These are phyloP conservation scores for Urochloa ruziziensis DNA, from an alignment of 176 grass and related monocot genomes.

Conservation along the genomic window DNA sequence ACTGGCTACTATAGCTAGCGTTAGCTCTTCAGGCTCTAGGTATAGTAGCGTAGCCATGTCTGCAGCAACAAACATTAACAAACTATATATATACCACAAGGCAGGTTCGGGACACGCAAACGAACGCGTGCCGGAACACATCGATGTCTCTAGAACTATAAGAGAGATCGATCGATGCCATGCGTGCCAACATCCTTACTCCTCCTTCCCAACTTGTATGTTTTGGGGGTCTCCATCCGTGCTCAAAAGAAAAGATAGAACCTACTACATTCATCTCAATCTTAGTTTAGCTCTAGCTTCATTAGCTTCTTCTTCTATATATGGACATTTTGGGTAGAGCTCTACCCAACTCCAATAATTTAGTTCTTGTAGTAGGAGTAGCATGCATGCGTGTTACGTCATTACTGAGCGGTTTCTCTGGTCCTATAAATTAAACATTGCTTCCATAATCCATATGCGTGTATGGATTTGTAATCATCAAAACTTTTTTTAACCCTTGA, in stretches of 20 bases:
- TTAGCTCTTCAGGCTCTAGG: background rate
- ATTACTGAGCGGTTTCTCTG: background rate
- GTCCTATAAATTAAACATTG: background rate
- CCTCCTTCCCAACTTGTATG: background rate
- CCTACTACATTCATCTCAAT: background rate
- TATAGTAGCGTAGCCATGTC: background rate
- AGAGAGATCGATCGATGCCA: background rate
- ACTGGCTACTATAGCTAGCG: background rate
- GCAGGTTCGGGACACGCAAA: conserved; percentile 2
- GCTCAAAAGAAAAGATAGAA: background rate
- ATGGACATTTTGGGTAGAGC: background rate
- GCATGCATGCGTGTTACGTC: background rate
- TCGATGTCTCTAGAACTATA: background rate
- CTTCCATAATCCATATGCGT: too few relatives aligned
- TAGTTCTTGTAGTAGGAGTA: background rate
- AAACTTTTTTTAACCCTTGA: background rate
- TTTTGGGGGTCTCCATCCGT: background rate
- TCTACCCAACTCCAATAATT: background rate
- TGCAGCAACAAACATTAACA: conserved; percentile 22
- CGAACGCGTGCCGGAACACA: background rate
- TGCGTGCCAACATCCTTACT: background rate
- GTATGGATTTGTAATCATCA: too few relatives aligned
- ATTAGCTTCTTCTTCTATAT: background rate
- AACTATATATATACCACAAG: background rate
- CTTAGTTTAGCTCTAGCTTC: background rate